Evolutionary conservation across 2,329 filamentous ascomycete genomes (phyloP).

Genomic region (Colletotrichum gloeosporioides): DNA sequence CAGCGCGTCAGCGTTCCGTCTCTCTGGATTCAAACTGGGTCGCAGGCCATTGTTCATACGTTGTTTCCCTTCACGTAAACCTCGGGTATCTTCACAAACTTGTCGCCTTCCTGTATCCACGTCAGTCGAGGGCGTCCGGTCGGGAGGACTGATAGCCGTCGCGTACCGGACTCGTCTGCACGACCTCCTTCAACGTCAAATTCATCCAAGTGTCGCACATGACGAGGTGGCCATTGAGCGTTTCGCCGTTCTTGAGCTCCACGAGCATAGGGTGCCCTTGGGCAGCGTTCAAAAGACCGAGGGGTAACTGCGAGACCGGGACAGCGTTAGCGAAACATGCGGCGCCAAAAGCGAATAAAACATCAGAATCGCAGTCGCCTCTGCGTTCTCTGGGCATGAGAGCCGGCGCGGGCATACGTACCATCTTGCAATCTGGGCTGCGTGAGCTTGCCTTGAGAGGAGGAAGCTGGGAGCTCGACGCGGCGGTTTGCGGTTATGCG

Average conservation of each 20-base stretch:
- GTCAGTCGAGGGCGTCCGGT: conserved; percentile 20
- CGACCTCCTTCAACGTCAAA: conserved; percentile 93
- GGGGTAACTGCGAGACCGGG: conserved; percentile 59
- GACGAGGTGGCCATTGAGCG: conserved; percentile 93
- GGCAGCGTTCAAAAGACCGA: conserved; percentile 90
- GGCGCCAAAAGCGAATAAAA: neutral
- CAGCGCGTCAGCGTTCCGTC: conserved; percentile 21
- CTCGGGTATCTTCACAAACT: conserved; percentile 89
- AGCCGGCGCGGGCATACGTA: neutral
- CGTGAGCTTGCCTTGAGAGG: conserved; percentile 16
- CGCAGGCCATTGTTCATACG: conserved; percentile 57
- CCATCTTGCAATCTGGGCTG: conserved; percentile 14
- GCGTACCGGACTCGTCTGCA: conserved; percentile 85
- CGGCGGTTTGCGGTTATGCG: conserved; percentile 14
- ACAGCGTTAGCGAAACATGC: neutral
- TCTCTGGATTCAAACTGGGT: neutral
- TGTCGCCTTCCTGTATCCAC: conserved; percentile 80
- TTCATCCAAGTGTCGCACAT: conserved; percentile 99
- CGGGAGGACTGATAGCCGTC: neutral
- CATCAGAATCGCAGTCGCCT: neutral
- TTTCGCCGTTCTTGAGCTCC: conserved; percentile 97
- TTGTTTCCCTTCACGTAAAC: conserved; percentile 98
- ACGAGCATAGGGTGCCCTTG: conserved; percentile 98
- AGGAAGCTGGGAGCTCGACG: conserved; percentile 7
- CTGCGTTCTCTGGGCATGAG: neutral